Evolutionary conservation across 805 yeast species (phyloP).

Genomic region (Candida railenensis): DNA sequence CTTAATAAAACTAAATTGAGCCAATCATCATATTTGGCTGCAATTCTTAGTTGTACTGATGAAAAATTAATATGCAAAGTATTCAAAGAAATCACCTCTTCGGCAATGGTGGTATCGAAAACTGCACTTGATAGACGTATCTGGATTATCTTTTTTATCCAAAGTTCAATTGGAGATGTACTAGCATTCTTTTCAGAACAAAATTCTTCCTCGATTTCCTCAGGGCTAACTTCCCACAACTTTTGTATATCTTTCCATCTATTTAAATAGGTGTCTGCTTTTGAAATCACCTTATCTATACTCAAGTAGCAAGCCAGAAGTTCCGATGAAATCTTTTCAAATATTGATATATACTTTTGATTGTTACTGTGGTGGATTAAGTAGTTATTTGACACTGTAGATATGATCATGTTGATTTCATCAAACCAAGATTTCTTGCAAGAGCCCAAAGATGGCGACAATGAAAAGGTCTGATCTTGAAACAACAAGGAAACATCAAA

Average conservation of each 20-base stretch:
- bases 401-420: constrained; percentile 14
- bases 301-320: neutral
- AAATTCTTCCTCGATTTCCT: constrained; percentile 16
- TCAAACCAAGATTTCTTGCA: constrained; percentile 31
- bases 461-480: constrained; percentile 32
- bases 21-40: constrained; percentile 58
- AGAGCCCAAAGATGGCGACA: constrained; percentile 40
- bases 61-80: constrained; percentile 43
- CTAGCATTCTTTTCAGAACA: constrained; percentile 17
- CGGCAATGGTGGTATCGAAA: constrained; percentile 49
- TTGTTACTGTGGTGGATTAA: neutral
- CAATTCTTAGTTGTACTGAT: constrained; percentile 52
- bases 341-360: neutral
- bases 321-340: constrained; percentile 3
- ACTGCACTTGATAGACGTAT: constrained; percentile 41
- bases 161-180: constrained; percentile 23
- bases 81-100: neutral
- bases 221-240: constrained; percentile 54
- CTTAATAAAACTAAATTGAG: constrained; percentile 43
- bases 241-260: constrained; percentile 58
- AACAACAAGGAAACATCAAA: constrained; percentile 12
- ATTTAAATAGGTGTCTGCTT: constrained; percentile 36
- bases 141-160: constrained; percentile 50
- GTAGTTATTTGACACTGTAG: constrained; percentile 17
- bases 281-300: constrained; percentile 29